These are phyloP conservation scores for Aspergillus fructus DNA, from an alignment of 2,329 filamentous ascomycete genomes.

Conservation along the genomic window DNA sequence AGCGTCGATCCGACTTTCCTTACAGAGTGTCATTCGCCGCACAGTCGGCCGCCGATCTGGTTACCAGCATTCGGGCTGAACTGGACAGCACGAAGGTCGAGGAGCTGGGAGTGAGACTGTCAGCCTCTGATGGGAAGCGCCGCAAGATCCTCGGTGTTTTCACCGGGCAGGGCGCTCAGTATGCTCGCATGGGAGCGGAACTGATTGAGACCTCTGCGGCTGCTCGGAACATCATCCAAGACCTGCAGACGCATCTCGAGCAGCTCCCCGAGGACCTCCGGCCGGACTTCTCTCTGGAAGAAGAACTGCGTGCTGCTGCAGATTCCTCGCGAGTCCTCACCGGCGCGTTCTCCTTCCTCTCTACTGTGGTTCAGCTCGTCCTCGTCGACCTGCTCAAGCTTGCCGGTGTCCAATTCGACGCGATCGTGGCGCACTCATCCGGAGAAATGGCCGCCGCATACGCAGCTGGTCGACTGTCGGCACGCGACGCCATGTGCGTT, in stretches of 20 bases:
- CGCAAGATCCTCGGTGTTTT: constrained; percentile 11
- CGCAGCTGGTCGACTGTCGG: background rate
- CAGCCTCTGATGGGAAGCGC: background rate
- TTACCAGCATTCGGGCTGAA: background rate
- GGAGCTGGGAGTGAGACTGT: background rate
- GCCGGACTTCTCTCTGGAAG: background rate
- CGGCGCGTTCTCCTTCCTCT: constrained; percentile 27
- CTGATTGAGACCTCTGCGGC: background rate
- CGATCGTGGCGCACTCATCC: constrained; percentile 30
- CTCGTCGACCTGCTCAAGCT: constrained; percentile 27
- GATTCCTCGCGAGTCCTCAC: constrained; percentile 21
- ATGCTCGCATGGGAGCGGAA: constrained; percentile 8
- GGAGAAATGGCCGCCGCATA: constrained; percentile 45
- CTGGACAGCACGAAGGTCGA: background rate
- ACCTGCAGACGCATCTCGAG: constrained; percentile 3
- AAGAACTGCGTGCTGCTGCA: background rate
- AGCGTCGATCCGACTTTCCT: background rate
- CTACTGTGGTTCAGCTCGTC: constrained; percentile 31
- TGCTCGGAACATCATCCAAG: background rate
- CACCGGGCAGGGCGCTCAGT: constrained; percentile 23
- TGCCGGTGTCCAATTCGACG: constrained; percentile 24
- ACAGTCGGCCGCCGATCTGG: background rate
- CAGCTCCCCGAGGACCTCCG: background rate
- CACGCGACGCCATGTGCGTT: constrained; percentile 38
- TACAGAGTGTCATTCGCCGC: background rate